Percentiles rank a stretch among this genome's conserved stretches.
Conservation (phyloP, 129 eudicot genomes). For the Heracleum sosnowskyi region DNA sequence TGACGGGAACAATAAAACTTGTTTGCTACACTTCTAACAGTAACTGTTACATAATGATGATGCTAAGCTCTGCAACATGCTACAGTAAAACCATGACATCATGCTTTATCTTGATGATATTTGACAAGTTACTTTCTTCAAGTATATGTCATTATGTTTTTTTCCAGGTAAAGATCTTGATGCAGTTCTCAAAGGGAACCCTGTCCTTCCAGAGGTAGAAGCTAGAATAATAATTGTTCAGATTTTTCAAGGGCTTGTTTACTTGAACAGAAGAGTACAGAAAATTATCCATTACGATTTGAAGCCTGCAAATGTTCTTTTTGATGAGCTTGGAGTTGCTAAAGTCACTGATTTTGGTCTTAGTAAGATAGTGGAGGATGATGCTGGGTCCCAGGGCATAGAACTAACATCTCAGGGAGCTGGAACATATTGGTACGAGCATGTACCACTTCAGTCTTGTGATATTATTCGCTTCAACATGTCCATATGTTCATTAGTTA, state of each 20-base stretch:
- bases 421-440: constrained; percentile 95
- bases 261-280: constrained; percentile 88
- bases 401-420: constrained; percentile 99
- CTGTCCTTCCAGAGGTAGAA: constrained; percentile 79
- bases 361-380: constrained; percentile 97
- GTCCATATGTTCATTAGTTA: neutral
- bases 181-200: constrained; percentile 83
- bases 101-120: too few relatives aligned
- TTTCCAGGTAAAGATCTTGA: constrained; percentile 87
- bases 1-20: too few relatives aligned
- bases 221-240: constrained; percentile 84
- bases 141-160: neutral
- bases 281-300: constrained; percentile 89
- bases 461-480: neutral
- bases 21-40: too few relatives aligned
- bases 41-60: too few relatives aligned
- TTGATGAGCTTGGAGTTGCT: constrained; percentile 91
- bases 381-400: constrained; percentile 98
- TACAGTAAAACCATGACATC: too few relatives aligned
- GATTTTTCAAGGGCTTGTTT: constrained; percentile 92
- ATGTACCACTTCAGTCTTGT: neutral
- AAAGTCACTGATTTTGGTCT: constrained; percentile 98
- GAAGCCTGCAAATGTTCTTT: constrained; percentile 95
- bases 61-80: too few relatives aligned
- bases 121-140: neutral